A percentile compares a stretch with the other conserved stretches of the same genome.
Evolutionary conservation across 495 filamentous ascomycete genomes (phyloP).

Genomic region (Penicillium cataractarum): DNA sequence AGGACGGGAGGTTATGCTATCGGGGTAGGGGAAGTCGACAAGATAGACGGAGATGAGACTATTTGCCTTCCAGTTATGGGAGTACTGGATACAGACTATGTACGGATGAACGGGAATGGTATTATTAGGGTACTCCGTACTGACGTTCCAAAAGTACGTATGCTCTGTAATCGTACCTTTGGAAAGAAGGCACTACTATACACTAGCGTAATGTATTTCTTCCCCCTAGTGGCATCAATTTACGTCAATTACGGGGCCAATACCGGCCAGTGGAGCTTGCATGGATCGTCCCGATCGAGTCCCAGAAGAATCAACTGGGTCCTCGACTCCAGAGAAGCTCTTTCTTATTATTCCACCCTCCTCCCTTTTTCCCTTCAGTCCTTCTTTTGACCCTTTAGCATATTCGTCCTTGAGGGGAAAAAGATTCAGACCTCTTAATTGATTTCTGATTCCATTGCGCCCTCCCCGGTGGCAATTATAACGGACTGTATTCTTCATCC

Average conservation of each 20-base stretch:
- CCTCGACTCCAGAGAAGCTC: constrained; percentile 28
- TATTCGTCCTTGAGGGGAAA: not conserved
- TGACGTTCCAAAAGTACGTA: constrained; percentile 1
- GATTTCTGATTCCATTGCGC: constrained; percentile 26
- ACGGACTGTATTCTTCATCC: constrained; percentile 21
- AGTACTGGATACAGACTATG: too few species aligned
- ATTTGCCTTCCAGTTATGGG: too few species aligned
- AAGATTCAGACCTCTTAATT: not conserved
- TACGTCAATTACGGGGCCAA: constrained; percentile 7
- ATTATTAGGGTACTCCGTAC: too few species aligned
- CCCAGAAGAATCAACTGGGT: constrained; percentile 32
- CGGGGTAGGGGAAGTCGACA: not conserved
- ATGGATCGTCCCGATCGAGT: constrained; percentile 40
- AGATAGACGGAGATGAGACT: not conserved
- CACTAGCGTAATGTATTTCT: not conserved
- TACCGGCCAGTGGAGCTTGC: constrained; percentile 22
- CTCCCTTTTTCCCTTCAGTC: constrained; percentile 27
- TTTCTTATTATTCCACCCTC: constrained; percentile 17
- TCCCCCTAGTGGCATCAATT: not conserved
- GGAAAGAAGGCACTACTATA: constrained; percentile 1
- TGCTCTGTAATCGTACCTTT: not conserved
- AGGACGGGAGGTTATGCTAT: not conserved
- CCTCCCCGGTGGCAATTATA: constrained; percentile 36
- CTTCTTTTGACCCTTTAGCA: constrained; percentile 22
- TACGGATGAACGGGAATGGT: too few species aligned